Evolutionary conservation across 108 stramenopile genomes (phyloP), one percentile per base, ranked within the genome.

Genomic region (Mediolabrus comicus): DNA sequence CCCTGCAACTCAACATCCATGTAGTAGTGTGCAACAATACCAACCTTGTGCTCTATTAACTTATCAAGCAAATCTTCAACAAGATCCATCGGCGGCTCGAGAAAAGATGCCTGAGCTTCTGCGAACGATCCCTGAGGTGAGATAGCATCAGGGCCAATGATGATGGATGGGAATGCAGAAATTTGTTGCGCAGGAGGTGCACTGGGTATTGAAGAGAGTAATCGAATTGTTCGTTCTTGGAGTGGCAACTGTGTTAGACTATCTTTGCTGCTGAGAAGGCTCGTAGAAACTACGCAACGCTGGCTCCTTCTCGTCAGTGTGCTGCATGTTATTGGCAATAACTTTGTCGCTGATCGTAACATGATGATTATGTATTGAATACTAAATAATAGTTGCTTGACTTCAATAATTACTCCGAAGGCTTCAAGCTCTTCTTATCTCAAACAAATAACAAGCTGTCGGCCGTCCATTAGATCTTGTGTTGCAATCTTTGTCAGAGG

Each of bases 1-100:
- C 92, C 94, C 73, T 97, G 97, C 58, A 98, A 71, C 78, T 98
- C 97, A 26, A 96, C 95, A 70, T 98, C 97, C 97, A 98, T 98
- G 84, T 98, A 98, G 69, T 95, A 98, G 63, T 98, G 97, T 8
- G 96, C 97, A 11, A 97, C 96, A 60, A 98, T 86, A 25, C 96
- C 95, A 65, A 94, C 85, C 36, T 96, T 89, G 22, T 82, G 76
- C 16, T 70, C 52, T 22, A 83, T 33, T 29, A 98, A 77, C 9
- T 67, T 65, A 33, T 69, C 69, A 17, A 86, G 62, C 13, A 97
- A 65, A 3, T 65, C 61, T 13, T 69, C 72, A 39, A 98, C 95
- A 12, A 79, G 64, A 0, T 84, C 78, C 14, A 75, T 65, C 59
- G 91, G 90, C 1, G 95, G 95, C 51, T 90, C 82, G 38, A 95